Base-by-base conservation (phyloP, 176 grass and related monocot genomes). In the Triticum timopheevii region DNA sequence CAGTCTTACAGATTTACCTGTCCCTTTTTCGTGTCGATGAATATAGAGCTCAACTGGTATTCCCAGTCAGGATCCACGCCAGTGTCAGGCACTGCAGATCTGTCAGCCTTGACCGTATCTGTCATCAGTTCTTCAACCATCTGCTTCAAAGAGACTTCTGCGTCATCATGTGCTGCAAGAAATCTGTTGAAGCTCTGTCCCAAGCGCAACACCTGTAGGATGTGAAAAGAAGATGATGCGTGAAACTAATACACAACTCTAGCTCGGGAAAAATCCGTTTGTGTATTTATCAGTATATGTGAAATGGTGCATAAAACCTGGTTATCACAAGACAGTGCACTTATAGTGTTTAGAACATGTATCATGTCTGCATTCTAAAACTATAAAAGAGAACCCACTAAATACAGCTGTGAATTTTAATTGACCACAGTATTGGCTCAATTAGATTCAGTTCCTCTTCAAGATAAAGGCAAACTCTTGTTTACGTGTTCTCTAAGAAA, bases 121-220 rank as follows among this genome's bases (percentile, higher is more conserved):
- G 33, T 84, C 97, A 98, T 94, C 85, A 98, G 58, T 27, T 88
- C 83, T 80, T 80, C 20, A 62, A 98, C 90, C 86, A 91, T 93
- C 1, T 94, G 71, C 73, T 91, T 91, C 67, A 92, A 85, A 80
- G 84, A 67, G 38, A 86, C 36, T 84, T 83, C 89, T 34, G 79
- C 30, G 7, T 84, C 69, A 13, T 76, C 52, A 63, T 90, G 54
- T 65, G 34, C 76, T 66, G 58, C 73, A 66, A 96, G 49, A 90
- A 88, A 89, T 73, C 65, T 71, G 15, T 79, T 66, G 80, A 98
- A 93, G 63, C 65, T 90, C 79, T 89, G 80, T 78, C 76, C 86
- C 82, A 98, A 85, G 27, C 69, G 86, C 35, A 94, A 33, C 20
- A 84, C 85, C 94, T 93, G 68, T 11, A 87, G 33, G 64, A 13